Evolutionary conservation across 2,329 filamentous ascomycete species (phyloP).

Genomic region (Chaetomium sp.): DNA sequence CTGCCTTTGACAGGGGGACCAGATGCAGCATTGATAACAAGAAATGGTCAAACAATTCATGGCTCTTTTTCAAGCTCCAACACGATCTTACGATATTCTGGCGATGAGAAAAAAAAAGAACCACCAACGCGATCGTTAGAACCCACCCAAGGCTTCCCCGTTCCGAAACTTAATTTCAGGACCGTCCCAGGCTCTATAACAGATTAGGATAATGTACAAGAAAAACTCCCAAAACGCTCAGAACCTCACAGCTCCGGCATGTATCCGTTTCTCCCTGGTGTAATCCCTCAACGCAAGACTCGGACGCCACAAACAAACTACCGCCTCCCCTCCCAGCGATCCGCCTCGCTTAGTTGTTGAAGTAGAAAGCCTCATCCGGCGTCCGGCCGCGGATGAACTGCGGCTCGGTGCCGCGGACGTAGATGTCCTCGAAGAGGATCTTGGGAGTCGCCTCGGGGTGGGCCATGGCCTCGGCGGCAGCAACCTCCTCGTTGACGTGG

Average conservation of each 20-base stretch:
- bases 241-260: slow-evolving; percentile 8
- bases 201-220: slow-evolving; percentile 22
- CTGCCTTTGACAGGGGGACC: no score
- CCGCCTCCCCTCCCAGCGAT: no score
- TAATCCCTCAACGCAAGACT: slow-evolving; percentile 2
- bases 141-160: slow-evolving; percentile 6
- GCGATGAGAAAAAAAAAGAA: no score
- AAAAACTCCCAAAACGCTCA: slow-evolving; percentile 10
- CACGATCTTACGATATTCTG: no score
- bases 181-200: slow-evolving; percentile 15
- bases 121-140: background rate
- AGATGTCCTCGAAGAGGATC: slow-evolving; percentile 95
- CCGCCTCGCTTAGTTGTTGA: slow-evolving; percentile 35
- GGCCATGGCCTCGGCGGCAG: slow-evolving; percentile 81
- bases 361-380: slow-evolving; percentile 92
- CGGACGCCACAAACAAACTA: background rate
- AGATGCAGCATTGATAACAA: no score
- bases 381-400: slow-evolving; percentile 81
- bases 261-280: slow-evolving; percentile 2
- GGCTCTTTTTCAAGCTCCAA: no score
- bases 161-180: slow-evolving; percentile 12
- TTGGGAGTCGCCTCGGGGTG: slow-evolving; percentile 69
- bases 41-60: no score
- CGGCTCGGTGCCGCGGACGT: slow-evolving; percentile 81
- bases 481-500: slow-evolving; percentile 84